Evolutionary conservation across 768 basidiomycete species (phyloP).

Genomic region (Psilocybe sp.): DNA sequence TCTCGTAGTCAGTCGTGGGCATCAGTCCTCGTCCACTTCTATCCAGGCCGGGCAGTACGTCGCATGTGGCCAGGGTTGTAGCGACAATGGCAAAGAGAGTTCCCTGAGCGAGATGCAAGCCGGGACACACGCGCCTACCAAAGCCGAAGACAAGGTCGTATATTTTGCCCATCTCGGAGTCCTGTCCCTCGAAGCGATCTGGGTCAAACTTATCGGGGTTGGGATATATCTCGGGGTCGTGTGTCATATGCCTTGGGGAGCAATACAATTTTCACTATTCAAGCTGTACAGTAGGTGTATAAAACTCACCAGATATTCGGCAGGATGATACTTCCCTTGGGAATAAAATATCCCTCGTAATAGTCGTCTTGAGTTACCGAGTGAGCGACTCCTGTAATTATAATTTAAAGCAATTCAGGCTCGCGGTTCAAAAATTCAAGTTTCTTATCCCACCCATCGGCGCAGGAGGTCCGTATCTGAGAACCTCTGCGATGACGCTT

Average conservation of each 20-base stretch:
- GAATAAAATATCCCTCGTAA: slow-evolving; percentile 20
- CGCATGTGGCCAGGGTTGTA: slow-evolving; percentile 31
- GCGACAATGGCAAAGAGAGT: slow-evolving; percentile 27
- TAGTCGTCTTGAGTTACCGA: slow-evolving; percentile 17
- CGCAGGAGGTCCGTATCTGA: slow-evolving; percentile 44
- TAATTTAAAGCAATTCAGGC: too few relatives aligned
- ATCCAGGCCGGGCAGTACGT: slow-evolving; percentile 28
- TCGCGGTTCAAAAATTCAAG: not conserved
- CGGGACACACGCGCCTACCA: slow-evolving; percentile 42
- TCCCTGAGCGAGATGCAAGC: slow-evolving; percentile 30
- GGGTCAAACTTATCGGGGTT: slow-evolving; percentile 56
- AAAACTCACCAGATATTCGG: slow-evolving; percentile 45
- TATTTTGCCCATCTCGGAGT: slow-evolving; percentile 32
- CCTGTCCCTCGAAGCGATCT: slow-evolving; percentile 46
- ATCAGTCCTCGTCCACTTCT: slow-evolving; percentile 22
- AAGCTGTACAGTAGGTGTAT: not conserved
- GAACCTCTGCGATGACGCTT: slow-evolving; percentile 41
- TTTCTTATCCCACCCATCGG: slow-evolving; percentile 33
- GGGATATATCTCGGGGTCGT: slow-evolving; percentile 50
- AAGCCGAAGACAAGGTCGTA: slow-evolving; percentile 37
- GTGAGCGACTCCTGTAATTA: slow-evolving; percentile 18
- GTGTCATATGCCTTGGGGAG: slow-evolving; percentile 41
- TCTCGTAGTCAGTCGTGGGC: slow-evolving; percentile 15
- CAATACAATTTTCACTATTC: not conserved
- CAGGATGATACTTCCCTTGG: slow-evolving; percentile 46